These are phyloP conservation scores for Fusarium coffeatum DNA, from an alignment of 2,329 filamentous ascomycete species.

Conservation along the genomic window DNA sequence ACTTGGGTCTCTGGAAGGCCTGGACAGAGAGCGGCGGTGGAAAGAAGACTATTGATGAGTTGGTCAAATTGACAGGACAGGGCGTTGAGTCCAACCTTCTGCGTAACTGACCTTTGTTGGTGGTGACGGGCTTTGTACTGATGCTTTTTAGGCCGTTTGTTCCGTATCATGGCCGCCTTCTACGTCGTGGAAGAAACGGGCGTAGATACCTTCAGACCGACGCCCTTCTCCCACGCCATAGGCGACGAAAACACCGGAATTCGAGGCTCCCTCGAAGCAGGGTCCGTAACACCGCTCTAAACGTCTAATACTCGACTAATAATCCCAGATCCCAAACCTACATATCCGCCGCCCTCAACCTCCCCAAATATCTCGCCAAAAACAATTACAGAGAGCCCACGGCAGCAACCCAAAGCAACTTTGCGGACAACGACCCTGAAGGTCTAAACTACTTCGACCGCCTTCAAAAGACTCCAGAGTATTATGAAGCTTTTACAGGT, in stretches of 20 bases:
- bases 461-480: slow-evolving; percentile 33
- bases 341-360: slow-evolving; percentile 25
- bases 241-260: slow-evolving; percentile 38
- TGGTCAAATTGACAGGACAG: slow-evolving; percentile 10
- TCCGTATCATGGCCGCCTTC: slow-evolving; percentile 34
- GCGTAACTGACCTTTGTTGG: no score
- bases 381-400: slow-evolving; percentile 27
- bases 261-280: slow-evolving; percentile 30
- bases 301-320: not conserved
- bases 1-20: slow-evolving; percentile 28
- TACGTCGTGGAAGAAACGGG: slow-evolving; percentile 30
- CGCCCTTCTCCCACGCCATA: slow-evolving; percentile 26
- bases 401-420: slow-evolving; percentile 17
- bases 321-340: slow-evolving; percentile 26
- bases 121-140: not conserved
- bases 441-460: slow-evolving; percentile 34
- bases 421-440: slow-evolving; percentile 16
- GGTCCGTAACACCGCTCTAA: not conserved
- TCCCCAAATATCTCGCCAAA: slow-evolving; percentile 34
- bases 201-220: slow-evolving; percentile 32
- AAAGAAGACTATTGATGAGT: slow-evolving; percentile 26
- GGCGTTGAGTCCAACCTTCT: slow-evolving; percentile 15
- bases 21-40: slow-evolving; percentile 19
- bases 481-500: slow-evolving; percentile 29
- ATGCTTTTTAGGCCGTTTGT: slow-evolving; percentile 6